Conservation (phyloP, 2,329 filamentous ascomycete genomes). For the Fusarium solani-melongenae region DNA sequence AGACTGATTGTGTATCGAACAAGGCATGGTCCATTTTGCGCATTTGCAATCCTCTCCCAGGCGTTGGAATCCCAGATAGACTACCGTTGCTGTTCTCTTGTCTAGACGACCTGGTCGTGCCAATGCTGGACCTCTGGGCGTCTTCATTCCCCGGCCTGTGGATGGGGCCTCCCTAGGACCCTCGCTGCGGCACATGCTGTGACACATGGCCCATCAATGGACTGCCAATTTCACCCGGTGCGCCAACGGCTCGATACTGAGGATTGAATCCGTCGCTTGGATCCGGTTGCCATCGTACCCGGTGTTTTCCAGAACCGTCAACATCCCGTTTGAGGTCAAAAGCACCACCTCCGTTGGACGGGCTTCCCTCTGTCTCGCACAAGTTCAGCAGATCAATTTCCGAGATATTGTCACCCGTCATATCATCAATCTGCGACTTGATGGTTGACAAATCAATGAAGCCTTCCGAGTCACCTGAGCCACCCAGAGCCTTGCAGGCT, state of each 20-base stretch:
- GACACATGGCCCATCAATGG: slow-evolving; percentile 63
- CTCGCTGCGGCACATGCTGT: slow-evolving; percentile 43
- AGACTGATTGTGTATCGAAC: background rate
- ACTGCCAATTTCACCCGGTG: slow-evolving; percentile 77
- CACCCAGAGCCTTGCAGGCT: slow-evolving; percentile 75
- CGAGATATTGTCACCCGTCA: slow-evolving; percentile 54
- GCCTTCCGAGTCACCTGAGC: slow-evolving; percentile 60
- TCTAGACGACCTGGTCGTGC: background rate
- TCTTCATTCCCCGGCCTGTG: slow-evolving; percentile 6
- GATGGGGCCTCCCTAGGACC: slow-evolving; percentile 45
- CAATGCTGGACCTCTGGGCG: slow-evolving; percentile 5
- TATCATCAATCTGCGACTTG: slow-evolving; percentile 73
- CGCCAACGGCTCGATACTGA: slow-evolving; percentile 60
- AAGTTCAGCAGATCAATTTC: slow-evolving; percentile 81
- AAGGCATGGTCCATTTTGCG: background rate
- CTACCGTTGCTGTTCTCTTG: background rate
- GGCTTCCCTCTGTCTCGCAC: slow-evolving; percentile 90
- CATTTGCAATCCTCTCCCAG: background rate
- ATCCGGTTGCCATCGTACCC: slow-evolving; percentile 68
- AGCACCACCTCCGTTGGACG: slow-evolving; percentile 88
- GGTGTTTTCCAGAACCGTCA: slow-evolving; percentile 50
- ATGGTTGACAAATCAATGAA: slow-evolving; percentile 77
- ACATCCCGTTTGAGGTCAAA: slow-evolving; percentile 74
- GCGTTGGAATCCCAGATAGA: background rate
- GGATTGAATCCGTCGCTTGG: slow-evolving; percentile 54